These are phyloP conservation scores for Ceratocystis papillata DNA, from an alignment of 2,329 filamentous ascomycete genomes.

Conservation along the genomic window DNA sequence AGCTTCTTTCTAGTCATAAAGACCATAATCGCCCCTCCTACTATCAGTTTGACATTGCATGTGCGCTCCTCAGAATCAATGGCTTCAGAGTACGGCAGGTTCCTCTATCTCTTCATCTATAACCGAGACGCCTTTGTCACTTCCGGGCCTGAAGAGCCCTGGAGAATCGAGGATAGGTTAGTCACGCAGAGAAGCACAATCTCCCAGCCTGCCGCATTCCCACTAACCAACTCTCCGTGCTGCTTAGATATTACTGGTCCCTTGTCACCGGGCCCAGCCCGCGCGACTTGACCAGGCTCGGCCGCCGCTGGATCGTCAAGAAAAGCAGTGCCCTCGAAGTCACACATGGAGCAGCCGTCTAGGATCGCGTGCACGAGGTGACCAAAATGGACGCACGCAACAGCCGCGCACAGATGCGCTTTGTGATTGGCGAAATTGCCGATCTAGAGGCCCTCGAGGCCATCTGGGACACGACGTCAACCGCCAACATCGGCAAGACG, in stretches of 20 bases:
- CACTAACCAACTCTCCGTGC: not conserved
- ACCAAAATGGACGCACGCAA: constrained; percentile 17
- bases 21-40: not conserved
- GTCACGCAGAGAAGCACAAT: not conserved
- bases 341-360: not conserved
- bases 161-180: not conserved
- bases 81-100: constrained; percentile 4
- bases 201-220: not conserved
- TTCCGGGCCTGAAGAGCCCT: not conserved
- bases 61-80: not conserved
- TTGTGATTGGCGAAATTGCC: constrained; percentile 1
- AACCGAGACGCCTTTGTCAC: constrained; percentile 4
- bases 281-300: not conserved
- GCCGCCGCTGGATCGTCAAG: constrained; percentile 15
- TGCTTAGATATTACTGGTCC: constrained; percentile 14
- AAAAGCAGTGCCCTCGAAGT: constrained; percentile 2
- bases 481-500: not conserved
- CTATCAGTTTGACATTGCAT: not conserved
- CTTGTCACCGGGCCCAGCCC: constrained; percentile 6
- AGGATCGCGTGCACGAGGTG: constrained; percentile 9
- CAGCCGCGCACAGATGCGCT: constrained; percentile 11
- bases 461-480: constrained; percentile 5
- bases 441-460: not conserved
- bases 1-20: not conserved
- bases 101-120: constrained; percentile 16